phyloP scores from a whole-genome alignment of 2,329 filamentous ascomycete genomes.

The Fusarium luffae region DNA sequence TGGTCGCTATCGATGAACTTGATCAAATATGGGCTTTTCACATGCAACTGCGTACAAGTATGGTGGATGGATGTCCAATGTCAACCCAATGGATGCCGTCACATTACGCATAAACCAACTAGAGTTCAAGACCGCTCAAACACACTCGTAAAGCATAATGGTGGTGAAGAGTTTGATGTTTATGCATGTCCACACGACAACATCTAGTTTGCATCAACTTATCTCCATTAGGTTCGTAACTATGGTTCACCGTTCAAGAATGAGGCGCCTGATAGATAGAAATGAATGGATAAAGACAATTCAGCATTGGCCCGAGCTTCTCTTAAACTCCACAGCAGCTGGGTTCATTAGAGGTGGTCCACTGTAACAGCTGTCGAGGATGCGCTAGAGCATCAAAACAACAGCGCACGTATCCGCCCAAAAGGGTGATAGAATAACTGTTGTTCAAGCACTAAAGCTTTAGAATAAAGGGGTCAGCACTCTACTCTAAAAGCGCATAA shows the following conservation, averaged over 20 bases:
- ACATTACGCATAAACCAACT: not conserved
- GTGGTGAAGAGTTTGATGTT: not conserved
- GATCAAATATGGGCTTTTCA: not conserved
- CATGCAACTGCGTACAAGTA: not conserved
- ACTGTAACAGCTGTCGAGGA: constrained; percentile 25
- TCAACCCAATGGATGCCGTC: not conserved
- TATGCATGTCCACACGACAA: not conserved
- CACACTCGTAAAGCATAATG: not conserved
- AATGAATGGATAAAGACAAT: constrained; percentile 20
- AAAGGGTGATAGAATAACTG: not conserved
- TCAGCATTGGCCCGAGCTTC: constrained; percentile 19
- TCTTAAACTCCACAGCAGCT: constrained; percentile 17
- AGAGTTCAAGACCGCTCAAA: not conserved
- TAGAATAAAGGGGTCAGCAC: not conserved
- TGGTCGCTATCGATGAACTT: not conserved
- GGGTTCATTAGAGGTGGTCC: constrained; percentile 18
- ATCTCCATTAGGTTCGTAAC: not conserved
- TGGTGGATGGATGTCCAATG: not conserved
- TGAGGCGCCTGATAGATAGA: constrained; percentile 16
- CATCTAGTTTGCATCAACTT: not conserved
- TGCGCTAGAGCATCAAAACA: constrained; percentile 29
- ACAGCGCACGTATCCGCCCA: constrained; percentile 31
- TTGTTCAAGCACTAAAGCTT: not conserved
- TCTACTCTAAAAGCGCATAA: fast-evolving
- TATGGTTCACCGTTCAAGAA: constrained; percentile 16